A percentile compares a stretch with the other conserved stretches of the same genome.
These are phyloP conservation scores for Solanum tacnaense DNA, from an alignment of 257 asterid genomes.

Conservation along the genomic window DNA sequence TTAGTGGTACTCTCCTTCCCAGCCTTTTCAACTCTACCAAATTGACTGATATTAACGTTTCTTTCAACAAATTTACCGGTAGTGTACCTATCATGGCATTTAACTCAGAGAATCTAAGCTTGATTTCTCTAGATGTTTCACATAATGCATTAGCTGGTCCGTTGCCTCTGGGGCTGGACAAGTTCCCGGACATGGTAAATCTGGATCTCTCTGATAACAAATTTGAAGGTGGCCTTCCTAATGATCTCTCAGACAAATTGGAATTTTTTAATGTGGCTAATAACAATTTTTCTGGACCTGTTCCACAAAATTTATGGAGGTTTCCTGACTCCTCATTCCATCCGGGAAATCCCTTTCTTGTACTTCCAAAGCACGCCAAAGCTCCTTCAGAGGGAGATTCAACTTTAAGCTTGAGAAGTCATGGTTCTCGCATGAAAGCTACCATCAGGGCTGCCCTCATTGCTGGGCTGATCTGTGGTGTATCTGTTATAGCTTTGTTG, in stretches of 20 bases:
- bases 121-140: slow-evolving; percentile 49
- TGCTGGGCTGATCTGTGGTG: slow-evolving; percentile 45
- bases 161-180: slow-evolving; percentile 42
- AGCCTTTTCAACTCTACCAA: slow-evolving; percentile 45
- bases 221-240: slow-evolving; percentile 64
- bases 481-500: slow-evolving; percentile 28
- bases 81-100: slow-evolving; percentile 24
- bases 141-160: slow-evolving; percentile 50
- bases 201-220: slow-evolving; percentile 59
- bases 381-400: slow-evolving; percentile 23
- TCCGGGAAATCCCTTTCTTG: slow-evolving; percentile 69
- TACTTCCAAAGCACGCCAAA: slow-evolving; percentile 23
- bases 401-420: slow-evolving; percentile 15
- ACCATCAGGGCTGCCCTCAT: slow-evolving; percentile 42
- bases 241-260: slow-evolving; percentile 38
- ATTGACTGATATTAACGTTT: slow-evolving; percentile 37
- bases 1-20: slow-evolving; percentile 54
- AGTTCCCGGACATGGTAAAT: slow-evolving; percentile 32
- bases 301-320: slow-evolving; percentile 53
- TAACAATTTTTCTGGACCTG: slow-evolving; percentile 73
- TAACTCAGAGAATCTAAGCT: slow-evolving; percentile 24
- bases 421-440: slow-evolving; percentile 30
- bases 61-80: slow-evolving; percentile 62
- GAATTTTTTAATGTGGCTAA: slow-evolving; percentile 46
- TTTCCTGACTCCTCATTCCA: slow-evolving; percentile 73